Evolutionary conservation across 2,329 filamentous ascomycete genomes (phyloP).

Genomic region (Xylaria sp.): DNA sequence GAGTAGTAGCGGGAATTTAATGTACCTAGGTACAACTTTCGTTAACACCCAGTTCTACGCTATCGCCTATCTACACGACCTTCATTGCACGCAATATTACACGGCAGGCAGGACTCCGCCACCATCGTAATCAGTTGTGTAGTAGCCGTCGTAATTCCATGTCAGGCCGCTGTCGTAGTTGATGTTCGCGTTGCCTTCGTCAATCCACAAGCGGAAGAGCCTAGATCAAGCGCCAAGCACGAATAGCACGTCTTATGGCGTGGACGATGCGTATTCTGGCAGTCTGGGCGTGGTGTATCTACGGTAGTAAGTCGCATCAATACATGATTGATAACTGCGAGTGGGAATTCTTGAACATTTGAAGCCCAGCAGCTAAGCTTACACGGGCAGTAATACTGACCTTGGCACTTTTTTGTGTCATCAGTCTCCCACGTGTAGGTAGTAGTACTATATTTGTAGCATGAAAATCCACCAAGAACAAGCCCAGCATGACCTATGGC

Average conservation of each 20-base stretch:
- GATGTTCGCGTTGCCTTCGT: conserved; percentile 4
- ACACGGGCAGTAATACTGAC: background rate
- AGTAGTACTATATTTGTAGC: background rate
- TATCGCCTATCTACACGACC: too few species aligned
- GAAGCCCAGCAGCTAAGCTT: background rate
- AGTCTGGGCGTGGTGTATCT: too few species aligned
- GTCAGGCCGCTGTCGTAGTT: conserved; percentile 15
- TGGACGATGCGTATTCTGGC: too few species aligned
- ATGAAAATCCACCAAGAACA: background rate
- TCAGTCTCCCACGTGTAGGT: background rate
- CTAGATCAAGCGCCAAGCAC: conserved; percentile 18
- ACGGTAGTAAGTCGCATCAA: too few species aligned
- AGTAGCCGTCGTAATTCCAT: conserved; percentile 17
- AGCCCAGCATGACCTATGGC: background rate
- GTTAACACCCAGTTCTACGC: too few species aligned
- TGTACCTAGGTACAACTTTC: too few species aligned
- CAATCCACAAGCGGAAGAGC: background rate
- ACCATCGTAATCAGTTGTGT: background rate
- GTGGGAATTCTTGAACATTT: too few species aligned
- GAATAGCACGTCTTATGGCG: background rate
- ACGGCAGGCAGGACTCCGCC: background rate
- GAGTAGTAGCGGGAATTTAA: too few species aligned
- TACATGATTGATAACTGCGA: background rate
- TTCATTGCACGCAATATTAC: background rate
- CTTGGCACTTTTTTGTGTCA: background rate